Conservation (phyloP, 164 flowering plant species). For the Nymphaea thermarum region DNA sequence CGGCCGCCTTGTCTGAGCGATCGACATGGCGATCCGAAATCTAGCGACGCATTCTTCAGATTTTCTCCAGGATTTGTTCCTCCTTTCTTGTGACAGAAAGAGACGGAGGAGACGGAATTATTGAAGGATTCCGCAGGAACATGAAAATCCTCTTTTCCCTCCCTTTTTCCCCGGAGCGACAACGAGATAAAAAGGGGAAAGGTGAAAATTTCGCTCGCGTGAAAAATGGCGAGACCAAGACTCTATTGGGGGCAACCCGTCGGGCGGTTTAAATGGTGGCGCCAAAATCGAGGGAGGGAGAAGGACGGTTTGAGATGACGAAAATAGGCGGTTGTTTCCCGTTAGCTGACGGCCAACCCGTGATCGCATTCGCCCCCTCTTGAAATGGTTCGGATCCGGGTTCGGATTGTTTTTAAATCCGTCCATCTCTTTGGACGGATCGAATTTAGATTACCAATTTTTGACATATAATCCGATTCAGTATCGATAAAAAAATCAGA, state of each 20-base stretch:
- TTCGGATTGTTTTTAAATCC: no score
- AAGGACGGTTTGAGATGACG: neutral
- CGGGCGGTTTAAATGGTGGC: conserved; percentile 1
- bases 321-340: neutral
- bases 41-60: neutral
- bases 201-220: neutral
- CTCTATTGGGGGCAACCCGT: neutral
- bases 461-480: no score
- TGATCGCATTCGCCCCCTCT: no score
- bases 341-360: no score
- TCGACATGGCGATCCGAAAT: neutral
- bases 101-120: neutral
- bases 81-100: neutral
- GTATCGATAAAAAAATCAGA: no score
- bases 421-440: no score
- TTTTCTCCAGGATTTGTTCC: neutral
- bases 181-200: neutral
- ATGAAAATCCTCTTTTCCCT: neutral
- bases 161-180: neutral
- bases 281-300: conserved; percentile 3
- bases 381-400: no score
- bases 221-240: neutral
- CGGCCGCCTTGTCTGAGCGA: conserved; percentile 5
- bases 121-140: neutral
- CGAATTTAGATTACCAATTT: no score